Evolutionary conservation across 1,284 basidiomycete species (phyloP).

Genomic region (Phaffia rhodozyma): DNA sequence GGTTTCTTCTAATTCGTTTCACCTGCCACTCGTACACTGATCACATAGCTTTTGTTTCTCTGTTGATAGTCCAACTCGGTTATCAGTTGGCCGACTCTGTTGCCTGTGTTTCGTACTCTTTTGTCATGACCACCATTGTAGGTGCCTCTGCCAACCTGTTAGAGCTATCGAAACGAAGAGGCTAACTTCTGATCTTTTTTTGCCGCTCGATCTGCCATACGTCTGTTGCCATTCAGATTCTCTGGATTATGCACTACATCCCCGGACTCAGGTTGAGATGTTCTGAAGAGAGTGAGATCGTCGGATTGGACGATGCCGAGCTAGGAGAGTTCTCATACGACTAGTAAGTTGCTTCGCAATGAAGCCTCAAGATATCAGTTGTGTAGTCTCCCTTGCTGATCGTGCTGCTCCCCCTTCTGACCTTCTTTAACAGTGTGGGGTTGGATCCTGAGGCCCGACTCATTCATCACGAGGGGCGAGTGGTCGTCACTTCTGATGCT

Average conservation of each 20-base stretch:
- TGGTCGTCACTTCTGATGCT: not conserved
- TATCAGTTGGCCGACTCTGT: constrained; percentile 74
- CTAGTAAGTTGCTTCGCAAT: not conserved
- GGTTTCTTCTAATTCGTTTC: constrained; percentile 21
- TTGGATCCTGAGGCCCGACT: constrained; percentile 1
- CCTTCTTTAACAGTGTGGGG: not conserved
- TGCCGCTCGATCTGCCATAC: not conserved
- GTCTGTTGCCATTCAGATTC: constrained; percentile 40
- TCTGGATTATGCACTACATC: constrained; percentile 87
- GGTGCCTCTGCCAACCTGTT: constrained; percentile 56
- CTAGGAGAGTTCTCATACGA: constrained; percentile 84
- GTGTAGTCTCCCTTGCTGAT: not conserved
- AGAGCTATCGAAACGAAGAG: constrained; percentile 39
- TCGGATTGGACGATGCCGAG: constrained; percentile 87
- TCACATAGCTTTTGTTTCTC: not conserved
- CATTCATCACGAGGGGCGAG: constrained; percentile 3
- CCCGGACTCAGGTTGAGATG: constrained; percentile 70
- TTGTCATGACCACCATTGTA: constrained; percentile 65
- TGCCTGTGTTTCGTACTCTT: constrained; percentile 63
- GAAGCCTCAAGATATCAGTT: not conserved
- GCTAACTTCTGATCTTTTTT: constrained; percentile 7
- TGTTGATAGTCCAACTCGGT: constrained; percentile 51
- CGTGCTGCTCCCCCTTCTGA: not conserved
- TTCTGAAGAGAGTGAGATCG: constrained; percentile 70
- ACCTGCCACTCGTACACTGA: not conserved